Evolutionary conservation across 345 rosid species (phyloP).

Genomic region (Acer yangbiense): DNA sequence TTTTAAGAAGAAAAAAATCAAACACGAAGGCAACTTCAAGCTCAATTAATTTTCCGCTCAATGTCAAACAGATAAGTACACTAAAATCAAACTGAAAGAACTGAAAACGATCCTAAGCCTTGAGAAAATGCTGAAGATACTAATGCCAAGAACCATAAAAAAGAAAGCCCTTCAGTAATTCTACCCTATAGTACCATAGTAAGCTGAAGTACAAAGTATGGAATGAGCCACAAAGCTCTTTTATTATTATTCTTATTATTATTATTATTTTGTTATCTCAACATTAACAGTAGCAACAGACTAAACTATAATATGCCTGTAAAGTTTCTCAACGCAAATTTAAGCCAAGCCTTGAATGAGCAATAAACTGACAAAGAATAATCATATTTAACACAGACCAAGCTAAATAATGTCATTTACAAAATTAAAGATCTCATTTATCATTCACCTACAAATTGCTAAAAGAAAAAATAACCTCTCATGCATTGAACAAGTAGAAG

Average conservation of each 20-base stretch:
- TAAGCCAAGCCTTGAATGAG: neutral
- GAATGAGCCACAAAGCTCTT: neutral
- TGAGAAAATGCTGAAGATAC: neutral
- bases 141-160: neutral
- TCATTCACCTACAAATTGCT: neutral
- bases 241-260: neutral
- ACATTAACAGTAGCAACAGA: neutral
- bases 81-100: neutral
- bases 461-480: neutral
- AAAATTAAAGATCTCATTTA: neutral
- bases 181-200: neutral
- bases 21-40: slow-evolving; percentile 1
- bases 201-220: neutral
- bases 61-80: neutral
- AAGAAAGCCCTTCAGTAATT: slow-evolving; percentile 1
- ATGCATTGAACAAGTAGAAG: slow-evolving; percentile 17
- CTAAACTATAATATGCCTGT: neutral
- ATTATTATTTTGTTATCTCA: neutral
- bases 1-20: neutral
- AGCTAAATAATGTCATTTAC: neutral
- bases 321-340: neutral
- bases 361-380: neutral
- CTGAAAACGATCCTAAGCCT: neutral
- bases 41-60: neutral
- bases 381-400: neutral